Base-by-base conservation (phyloP, 768 basidiomycete genomes). In the Suillus decipiens region DNA sequence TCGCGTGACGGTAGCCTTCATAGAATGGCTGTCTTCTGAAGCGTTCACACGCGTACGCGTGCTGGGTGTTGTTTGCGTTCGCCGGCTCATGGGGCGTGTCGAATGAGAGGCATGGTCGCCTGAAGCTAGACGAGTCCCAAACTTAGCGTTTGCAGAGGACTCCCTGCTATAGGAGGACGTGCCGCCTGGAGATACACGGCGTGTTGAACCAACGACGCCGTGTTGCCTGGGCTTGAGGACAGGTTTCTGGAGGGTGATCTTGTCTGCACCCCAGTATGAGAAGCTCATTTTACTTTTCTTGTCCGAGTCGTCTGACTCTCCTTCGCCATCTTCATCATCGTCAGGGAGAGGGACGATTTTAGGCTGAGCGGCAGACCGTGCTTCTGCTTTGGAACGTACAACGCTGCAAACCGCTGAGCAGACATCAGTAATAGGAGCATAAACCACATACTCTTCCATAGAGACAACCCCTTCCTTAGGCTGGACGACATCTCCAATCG, bases 271-370 rank as follows among this genome's bases (percentile, higher is more conserved):
- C 92, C 92, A 94, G 72, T 94, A 95, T 6, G 92, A 93, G 77
- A 94, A 94, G 79, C 90, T 92, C 93, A 94, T 93, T 75, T 93
- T 94, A 80, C 89, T 92, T 80, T 93, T 91, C 78, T 88, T 86
- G 73, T 93, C 92, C 12, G 91, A 93, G 69, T 93, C 90, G 67
- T 92, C 90, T 4, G 92, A 93, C 34, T 92, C 90, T 24, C 71
- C 76, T 19, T 69, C 84, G 19, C 79, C 86, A 28, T 79, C 80
- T 22, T 78, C 77, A 62, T 88, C 82, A 55, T 89, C 88, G 61
- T 87, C 85, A 33, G 89, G 88, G 69, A 89, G 78, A 42, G 90
- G 88, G 36, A 90, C 80, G 61, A 90, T 84, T 72, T 81, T 80
- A 22, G 92, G 88, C 69, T 88, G 85, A 61, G 82, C 80, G 63